Evolutionary conservation across 306 rosid genomes (phyloP).

Genomic region (Rosa rugosa): DNA sequence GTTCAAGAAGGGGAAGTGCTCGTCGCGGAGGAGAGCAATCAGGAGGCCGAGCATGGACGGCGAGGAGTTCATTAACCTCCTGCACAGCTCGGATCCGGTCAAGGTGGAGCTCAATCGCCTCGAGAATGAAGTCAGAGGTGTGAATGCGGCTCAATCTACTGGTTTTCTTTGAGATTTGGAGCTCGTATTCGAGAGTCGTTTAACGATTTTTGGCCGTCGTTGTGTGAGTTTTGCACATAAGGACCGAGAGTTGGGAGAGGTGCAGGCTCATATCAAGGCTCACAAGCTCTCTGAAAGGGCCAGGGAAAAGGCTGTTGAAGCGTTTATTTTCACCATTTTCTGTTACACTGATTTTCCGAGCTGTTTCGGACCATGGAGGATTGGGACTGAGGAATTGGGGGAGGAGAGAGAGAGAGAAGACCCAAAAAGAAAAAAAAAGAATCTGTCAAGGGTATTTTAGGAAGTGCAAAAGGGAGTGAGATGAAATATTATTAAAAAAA

Average conservation of each 20-base stretch:
- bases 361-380: no score
- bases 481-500: no score
- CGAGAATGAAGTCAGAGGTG: conserved; percentile 99
- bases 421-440: no score
- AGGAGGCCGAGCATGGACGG: conserved; percentile 89
- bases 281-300: conserved; percentile 83
- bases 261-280: conserved; percentile 97
- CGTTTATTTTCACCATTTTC: conserved; percentile 50
- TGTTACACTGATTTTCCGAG: background rate
- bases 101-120: conserved; percentile 98
- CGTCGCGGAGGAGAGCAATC: conserved; percentile 73
- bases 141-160: conserved; percentile 81
- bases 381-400: no score
- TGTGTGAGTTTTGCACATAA: conserved; percentile 54
- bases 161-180: conserved; percentile 33
- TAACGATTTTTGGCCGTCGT: conserved; percentile 13
- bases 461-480: no score
- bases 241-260: conserved; percentile 90
- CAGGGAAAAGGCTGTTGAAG: conserved; percentile 97
- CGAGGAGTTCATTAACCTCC: conserved; percentile 82
- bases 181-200: conserved; percentile 20
- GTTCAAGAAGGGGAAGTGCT: conserved; percentile 83
- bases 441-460: no score
- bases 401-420: no score
- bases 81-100: conserved; percentile 99